Conservation (phyloP, 2,329 filamentous ascomycete species). For the Dactylonectria estremocensis region DNA sequence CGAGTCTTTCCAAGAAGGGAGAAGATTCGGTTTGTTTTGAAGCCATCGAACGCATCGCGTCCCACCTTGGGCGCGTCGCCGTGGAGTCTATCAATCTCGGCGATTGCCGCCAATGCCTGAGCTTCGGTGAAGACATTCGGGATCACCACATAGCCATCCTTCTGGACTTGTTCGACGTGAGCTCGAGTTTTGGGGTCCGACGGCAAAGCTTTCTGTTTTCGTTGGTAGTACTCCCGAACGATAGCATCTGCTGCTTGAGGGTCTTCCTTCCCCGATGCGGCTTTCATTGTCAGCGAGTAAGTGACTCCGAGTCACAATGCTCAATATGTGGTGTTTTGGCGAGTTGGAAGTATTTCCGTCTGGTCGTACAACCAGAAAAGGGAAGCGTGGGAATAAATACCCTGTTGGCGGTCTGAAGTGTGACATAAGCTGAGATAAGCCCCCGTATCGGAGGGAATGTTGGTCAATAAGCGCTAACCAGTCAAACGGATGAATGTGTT, state of each 20-base stretch:
- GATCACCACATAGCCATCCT: constrained; percentile 25
- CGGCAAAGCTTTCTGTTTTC: constrained; percentile 8
- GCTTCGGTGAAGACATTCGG: constrained; percentile 20
- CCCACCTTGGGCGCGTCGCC: constrained; percentile 18
- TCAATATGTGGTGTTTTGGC: neutral
- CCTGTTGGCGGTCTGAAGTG: neutral
- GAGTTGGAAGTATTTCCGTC: neutral
- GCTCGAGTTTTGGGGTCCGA: constrained; percentile 9
- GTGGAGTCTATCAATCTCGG: constrained; percentile 24
- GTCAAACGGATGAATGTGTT: too few relatives aligned
- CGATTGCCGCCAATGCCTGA: constrained; percentile 21
- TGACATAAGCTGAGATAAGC: neutral
- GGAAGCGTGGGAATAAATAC: neutral
- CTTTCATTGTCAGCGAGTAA: neutral
- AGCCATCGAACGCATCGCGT: constrained; percentile 19
- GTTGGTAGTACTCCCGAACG: constrained; percentile 16
- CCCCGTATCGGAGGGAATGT: neutral
- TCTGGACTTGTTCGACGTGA: constrained; percentile 15
- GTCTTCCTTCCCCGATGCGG: neutral
- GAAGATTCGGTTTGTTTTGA: constrained; percentile 22
- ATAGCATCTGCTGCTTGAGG: constrained; percentile 12
- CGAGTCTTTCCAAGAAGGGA: constrained; percentile 21
- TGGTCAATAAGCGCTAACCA: too few relatives aligned
- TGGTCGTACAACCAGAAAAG: neutral
- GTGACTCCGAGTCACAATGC: neutral